These are phyloP conservation scores for Brassica nigra DNA, from an alignment of 345 rosid species.

Conservation along the genomic window DNA sequence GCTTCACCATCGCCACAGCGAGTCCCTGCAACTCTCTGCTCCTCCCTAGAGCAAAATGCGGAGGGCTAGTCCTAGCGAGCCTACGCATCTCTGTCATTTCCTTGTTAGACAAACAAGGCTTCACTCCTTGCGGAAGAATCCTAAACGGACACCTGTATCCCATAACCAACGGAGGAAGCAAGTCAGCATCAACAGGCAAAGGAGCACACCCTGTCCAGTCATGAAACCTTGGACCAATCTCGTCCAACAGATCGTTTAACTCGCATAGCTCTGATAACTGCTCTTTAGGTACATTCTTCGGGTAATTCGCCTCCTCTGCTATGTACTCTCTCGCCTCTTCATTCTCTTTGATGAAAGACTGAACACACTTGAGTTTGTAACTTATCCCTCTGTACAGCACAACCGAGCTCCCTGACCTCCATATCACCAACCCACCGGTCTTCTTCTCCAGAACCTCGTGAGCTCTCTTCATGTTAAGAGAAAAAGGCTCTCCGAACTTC, in stretches of 20 bases:
- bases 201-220: constrained; percentile 94
- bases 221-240: constrained; percentile 79
- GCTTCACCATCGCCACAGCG: constrained; percentile 80
- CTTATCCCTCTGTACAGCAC: constrained; percentile 82
- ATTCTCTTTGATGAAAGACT: constrained; percentile 51
- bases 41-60: constrained; percentile 94
- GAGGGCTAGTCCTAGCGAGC: constrained; percentile 68
- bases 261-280: constrained; percentile 61
- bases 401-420: constrained; percentile 96
- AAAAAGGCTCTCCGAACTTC: constrained; percentile 69
- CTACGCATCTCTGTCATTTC: constrained; percentile 73
- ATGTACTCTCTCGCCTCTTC: constrained; percentile 29
- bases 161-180: constrained; percentile 73
- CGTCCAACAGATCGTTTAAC: constrained; percentile 66
- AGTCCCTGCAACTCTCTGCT: constrained; percentile 83
- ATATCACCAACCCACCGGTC: constrained; percentile 87
- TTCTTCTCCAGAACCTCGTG: constrained; percentile 77
- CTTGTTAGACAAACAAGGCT: constrained; percentile 53
- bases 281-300: constrained; percentile 56
- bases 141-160: constrained; percentile 74
- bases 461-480: constrained; percentile 82
- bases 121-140: constrained; percentile 70
- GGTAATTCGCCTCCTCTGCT: constrained; percentile 48
- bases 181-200: constrained; percentile 90
- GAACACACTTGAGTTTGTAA: constrained; percentile 74